Percentiles rank a stretch among this genome's conserved stretches.
phyloP scores from a whole-genome alignment of 345 rosid species.

The Lumnitzera racemosa region DNA sequence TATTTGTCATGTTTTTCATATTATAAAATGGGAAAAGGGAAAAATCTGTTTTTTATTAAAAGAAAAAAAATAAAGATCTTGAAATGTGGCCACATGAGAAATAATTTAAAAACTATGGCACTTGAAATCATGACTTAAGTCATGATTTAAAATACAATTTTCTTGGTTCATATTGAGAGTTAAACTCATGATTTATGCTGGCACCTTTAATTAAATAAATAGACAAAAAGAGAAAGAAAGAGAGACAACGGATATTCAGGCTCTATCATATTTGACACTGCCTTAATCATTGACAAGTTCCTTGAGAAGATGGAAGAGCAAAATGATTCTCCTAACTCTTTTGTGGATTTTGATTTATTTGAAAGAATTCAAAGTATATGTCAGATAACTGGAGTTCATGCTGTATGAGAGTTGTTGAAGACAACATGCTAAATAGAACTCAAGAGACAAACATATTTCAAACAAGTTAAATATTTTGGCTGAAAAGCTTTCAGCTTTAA shows the following conservation, averaged over 20 bases:
- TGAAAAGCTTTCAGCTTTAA: slow-evolving; percentile 38
- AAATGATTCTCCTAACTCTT: slow-evolving; percentile 27
- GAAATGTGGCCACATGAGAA: too few species aligned
- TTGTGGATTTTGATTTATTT: slow-evolving; percentile 27
- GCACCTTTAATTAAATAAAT: too few species aligned
- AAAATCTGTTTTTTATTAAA: too few species aligned
- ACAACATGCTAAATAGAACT: slow-evolving; percentile 42
- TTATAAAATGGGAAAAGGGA: too few species aligned
- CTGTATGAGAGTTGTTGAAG: slow-evolving; percentile 54
- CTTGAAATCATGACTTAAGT: too few species aligned
- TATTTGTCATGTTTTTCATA: too few species aligned
- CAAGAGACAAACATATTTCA: slow-evolving; percentile 35
- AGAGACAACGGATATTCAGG: slow-evolving; percentile 1
- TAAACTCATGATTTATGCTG: too few species aligned
- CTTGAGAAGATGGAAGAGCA: slow-evolving; percentile 48
- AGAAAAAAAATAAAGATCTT: too few species aligned
- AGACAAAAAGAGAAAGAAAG: too few species aligned
- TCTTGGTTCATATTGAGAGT: too few species aligned
- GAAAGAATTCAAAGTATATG: slow-evolving; percentile 61
- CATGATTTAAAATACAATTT: too few species aligned
- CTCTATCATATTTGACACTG: slow-evolving; percentile 25
- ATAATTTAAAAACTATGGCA: too few species aligned
- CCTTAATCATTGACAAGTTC: slow-evolving; percentile 42
- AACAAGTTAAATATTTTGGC: slow-evolving; percentile 32
- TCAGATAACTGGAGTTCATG: slow-evolving; percentile 47